phyloP scores from a whole-genome alignment of 495 filamentous ascomycete genomes.

The Aspergillus bridgeri region DNA sequence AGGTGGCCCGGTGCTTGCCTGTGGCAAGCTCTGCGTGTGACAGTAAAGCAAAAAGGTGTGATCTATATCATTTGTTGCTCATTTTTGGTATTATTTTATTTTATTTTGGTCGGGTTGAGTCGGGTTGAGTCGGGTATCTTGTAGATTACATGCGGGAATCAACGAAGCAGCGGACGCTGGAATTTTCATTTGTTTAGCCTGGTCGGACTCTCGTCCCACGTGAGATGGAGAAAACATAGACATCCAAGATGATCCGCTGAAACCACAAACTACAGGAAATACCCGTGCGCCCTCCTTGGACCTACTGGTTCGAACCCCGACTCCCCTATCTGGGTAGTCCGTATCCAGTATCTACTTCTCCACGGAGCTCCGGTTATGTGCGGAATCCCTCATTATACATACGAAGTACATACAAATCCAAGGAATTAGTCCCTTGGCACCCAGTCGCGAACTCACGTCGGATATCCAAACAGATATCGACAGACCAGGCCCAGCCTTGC shows the following conservation, averaged over 20 bases:
- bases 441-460: neutral
- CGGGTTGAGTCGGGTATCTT: constrained; percentile 17
- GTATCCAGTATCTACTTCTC: neutral
- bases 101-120: too few species aligned
- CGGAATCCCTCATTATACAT: neutral
- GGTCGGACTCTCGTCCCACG: neutral
- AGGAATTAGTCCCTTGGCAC: neutral
- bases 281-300: too few species aligned
- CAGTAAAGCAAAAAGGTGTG: constrained; percentile 10
- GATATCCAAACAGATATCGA: neutral
- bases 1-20: neutral
- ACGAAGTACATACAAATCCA: too few species aligned
- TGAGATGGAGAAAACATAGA: neutral
- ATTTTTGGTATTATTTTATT: constrained; percentile 11
- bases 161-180: constrained; percentile 17
- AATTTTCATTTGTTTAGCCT: constrained; percentile 19
- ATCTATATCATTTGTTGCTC: constrained; percentile 11
- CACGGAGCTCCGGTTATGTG: neutral
- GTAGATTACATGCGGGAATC: constrained; percentile 25
- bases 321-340: neutral
- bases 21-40: constrained; percentile 14
- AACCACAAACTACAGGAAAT: neutral
- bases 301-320: too few species aligned
- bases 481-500: neutral
- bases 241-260: too few species aligned